Evolutionary conservation across 116 monocot species (phyloP).

Genomic region (Cymodocea nodosa): DNA sequence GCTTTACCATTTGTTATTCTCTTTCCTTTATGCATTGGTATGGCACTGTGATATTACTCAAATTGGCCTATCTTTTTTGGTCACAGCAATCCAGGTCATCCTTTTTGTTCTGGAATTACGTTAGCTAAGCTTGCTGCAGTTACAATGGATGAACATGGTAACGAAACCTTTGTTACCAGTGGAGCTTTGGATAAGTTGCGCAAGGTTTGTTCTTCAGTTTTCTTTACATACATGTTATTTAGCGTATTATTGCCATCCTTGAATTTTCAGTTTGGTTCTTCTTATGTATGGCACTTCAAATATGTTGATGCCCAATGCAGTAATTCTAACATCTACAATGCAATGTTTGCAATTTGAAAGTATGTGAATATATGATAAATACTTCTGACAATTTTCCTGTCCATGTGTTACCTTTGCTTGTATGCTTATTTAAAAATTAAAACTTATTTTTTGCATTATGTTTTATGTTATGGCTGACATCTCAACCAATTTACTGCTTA

Average conservation of each 20-base stretch:
- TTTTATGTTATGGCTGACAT: neutral
- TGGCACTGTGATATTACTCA: neutral
- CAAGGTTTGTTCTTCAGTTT: conserved; percentile 37
- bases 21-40: neutral
- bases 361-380: too few species aligned
- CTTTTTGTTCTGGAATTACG: conserved; percentile 85
- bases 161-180: conserved; percentile 99
- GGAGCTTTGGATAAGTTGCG: conserved; percentile 87
- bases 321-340: too few species aligned
- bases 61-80: neutral
- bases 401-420: neutral
- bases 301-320: too few species aligned
- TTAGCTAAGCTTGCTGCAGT: conserved; percentile 94
- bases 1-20: neutral
- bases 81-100: conserved; percentile 83
- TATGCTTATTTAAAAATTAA: neutral
- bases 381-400: too few species aligned
- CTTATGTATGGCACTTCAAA: neutral
- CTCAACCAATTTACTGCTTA: neutral
- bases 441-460: neutral
- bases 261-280: neutral
- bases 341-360: too few species aligned
- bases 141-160: conserved; percentile 86
- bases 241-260: too few species aligned
- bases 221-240: too few species aligned